Evolutionary conservation across 2,329 filamentous ascomycete genomes (phyloP).

Genomic region (Penicillium sp.): DNA sequence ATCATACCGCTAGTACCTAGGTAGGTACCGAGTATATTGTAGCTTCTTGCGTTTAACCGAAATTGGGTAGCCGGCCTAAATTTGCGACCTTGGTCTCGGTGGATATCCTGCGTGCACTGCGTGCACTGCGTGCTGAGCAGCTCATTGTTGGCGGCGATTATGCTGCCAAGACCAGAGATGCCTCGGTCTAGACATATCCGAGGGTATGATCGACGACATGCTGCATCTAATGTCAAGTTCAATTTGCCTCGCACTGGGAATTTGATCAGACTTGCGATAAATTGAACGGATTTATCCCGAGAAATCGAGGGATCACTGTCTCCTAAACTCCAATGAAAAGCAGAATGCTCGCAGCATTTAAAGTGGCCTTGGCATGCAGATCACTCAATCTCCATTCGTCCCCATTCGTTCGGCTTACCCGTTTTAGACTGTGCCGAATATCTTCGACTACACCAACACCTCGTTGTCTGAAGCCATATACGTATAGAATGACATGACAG

Average conservation of each 20-base stretch:
- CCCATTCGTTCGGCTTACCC: neutral
- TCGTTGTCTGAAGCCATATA: neutral
- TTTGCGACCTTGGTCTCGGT: neutral
- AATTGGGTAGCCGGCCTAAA: neutral
- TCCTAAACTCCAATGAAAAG: neutral
- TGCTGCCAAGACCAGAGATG: neutral
- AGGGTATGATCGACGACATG: neutral
- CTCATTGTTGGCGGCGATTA: neutral
- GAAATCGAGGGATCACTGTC: neutral
- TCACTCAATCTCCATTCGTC: neutral
- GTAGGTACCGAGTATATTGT: neutral
- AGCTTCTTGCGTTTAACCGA: neutral
- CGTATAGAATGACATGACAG: neutral
- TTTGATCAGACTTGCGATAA: neutral
- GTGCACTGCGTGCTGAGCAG: constrained; percentile 11
- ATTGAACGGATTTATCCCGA: neutral
- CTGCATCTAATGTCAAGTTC: neutral
- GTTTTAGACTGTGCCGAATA: neutral
- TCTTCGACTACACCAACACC: neutral
- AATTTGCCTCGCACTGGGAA: neutral
- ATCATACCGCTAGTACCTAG: neutral
- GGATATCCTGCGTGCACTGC: neutral
- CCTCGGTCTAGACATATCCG: constrained; percentile 7
- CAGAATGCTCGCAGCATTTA: neutral
- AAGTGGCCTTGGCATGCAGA: constrained; percentile 6